Conservation (phyloP, 768 basidiomycete genomes). For the Dioszegia crocea region DNA sequence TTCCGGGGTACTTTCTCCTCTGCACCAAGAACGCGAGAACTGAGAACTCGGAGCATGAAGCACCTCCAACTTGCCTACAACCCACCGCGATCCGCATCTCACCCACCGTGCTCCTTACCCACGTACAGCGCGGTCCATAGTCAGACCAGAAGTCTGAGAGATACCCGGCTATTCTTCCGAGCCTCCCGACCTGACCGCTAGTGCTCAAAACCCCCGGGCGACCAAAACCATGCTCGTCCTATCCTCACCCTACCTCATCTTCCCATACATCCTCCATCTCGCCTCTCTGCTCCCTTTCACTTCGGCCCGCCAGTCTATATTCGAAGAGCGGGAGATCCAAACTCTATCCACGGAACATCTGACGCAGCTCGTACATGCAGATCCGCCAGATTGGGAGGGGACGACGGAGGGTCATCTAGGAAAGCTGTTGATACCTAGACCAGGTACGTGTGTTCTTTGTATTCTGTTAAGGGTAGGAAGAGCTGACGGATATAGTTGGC, state of each 20-base stretch:
- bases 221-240: not conserved
- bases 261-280: constrained; percentile 10
- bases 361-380: constrained; percentile 9
- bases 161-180: too few relatives aligned
- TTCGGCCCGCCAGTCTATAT: not conserved
- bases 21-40: too few relatives aligned
- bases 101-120: too few relatives aligned
- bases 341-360: constrained; percentile 19
- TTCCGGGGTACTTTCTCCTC: too few relatives aligned
- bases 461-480: not conserved
- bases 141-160: too few relatives aligned
- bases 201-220: too few relatives aligned
- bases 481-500: constrained; percentile 37
- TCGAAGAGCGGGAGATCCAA: not conserved
- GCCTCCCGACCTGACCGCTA: too few relatives aligned
- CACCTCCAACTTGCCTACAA: too few relatives aligned
- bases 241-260: not conserved
- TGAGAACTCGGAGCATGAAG: too few relatives aligned
- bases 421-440: constrained; percentile 77
- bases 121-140: too few relatives aligned
- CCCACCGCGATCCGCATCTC: too few relatives aligned
- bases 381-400: constrained; percentile 36
- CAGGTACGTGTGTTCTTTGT: constrained; percentile 55
- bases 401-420: constrained; percentile 59
- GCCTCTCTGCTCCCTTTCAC: constrained; percentile 2